phyloP scores from a whole-genome alignment of 495 filamentous ascomycete genomes.

The Lepidopterella palustris region DNA sequence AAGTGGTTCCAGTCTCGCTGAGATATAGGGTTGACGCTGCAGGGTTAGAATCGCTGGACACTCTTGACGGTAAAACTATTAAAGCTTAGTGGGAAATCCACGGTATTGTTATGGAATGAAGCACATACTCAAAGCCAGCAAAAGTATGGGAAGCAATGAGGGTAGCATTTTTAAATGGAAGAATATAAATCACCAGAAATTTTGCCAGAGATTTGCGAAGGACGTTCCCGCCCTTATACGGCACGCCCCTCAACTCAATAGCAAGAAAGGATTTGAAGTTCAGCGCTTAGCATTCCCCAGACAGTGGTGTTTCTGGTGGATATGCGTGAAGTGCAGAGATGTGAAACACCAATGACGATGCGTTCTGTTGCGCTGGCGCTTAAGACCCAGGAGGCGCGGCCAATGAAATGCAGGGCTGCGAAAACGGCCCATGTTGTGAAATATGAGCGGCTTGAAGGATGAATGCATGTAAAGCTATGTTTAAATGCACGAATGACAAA shows the following conservation, averaged over 20 bases:
- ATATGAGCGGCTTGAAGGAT: no score
- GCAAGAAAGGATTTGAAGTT: no score
- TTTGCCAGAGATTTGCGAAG: neutral
- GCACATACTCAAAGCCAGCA: neutral
- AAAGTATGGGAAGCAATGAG: neutral
- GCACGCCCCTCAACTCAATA: neutral
- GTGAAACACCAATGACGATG: no score
- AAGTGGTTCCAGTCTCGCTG: slow-evolving; percentile 20
- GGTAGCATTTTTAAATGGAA: neutral
- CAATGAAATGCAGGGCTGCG: no score
- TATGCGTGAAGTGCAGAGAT: no score
- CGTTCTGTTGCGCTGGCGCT: no score
- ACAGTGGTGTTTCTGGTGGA: no score
- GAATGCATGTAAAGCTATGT: no score
- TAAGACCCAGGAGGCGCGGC: no score
- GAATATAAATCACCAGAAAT: neutral
- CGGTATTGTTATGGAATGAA: neutral
- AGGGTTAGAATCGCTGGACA: neutral
- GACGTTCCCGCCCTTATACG: neutral
- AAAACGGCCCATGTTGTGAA: no score
- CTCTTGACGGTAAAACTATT: neutral
- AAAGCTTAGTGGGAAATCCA: neutral
- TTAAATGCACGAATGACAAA: no score
- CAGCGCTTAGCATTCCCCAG: no score
- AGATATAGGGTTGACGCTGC: slow-evolving; percentile 24